Conservation (phyloP, 2,329 filamentous ascomycete genomes). For the Colletotrichum coccodes region DNA sequence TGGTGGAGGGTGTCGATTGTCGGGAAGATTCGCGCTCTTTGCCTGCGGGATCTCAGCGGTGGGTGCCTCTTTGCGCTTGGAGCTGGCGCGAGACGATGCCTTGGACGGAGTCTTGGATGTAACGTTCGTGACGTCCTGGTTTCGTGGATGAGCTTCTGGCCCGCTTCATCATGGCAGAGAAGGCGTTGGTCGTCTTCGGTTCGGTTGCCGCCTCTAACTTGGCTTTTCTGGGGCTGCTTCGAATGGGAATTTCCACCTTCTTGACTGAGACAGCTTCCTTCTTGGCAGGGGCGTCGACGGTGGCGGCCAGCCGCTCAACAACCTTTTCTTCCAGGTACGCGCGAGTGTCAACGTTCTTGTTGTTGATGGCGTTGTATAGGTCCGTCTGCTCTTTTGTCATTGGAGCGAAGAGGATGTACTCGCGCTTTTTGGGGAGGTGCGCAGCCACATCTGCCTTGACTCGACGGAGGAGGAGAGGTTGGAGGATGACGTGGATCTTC, state of each 20-base stretch:
- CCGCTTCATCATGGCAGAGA: conserved; percentile 62
- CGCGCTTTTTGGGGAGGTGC: conserved; percentile 92
- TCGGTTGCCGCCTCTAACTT: conserved; percentile 36
- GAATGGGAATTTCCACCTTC: conserved; percentile 44
- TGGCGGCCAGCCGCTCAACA: conserved; percentile 65
- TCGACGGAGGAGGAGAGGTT: conserved; percentile 87
- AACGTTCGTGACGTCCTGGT: conserved; percentile 23
- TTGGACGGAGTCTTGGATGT: conserved; percentile 35
- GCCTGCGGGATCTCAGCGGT: conserved; percentile 45
- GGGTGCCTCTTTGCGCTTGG: conserved; percentile 46
- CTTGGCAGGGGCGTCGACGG: conserved; percentile 45
- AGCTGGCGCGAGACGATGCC: conserved; percentile 21
- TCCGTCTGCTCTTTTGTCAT: conserved; percentile 92
- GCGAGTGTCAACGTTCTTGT: conserved; percentile 69
- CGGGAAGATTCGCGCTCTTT: conserved; percentile 83
- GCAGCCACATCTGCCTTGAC: conserved; percentile 95
- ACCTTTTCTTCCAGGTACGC: conserved; percentile 87
- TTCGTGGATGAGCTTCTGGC: conserved; percentile 37
- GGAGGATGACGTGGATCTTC: conserved; percentile 92
- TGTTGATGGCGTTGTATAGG: conserved; percentile 76
- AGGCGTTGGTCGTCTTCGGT: conserved; percentile 54
- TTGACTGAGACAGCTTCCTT: conserved; percentile 39
- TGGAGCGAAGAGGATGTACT: conserved; percentile 95
- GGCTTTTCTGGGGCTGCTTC: conserved; percentile 47
- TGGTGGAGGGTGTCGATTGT: conserved; percentile 76